These are phyloP conservation scores for Berkeleyomyces rouxiae DNA, from an alignment of 2,329 filamentous ascomycete genomes.

Conservation along the genomic window DNA sequence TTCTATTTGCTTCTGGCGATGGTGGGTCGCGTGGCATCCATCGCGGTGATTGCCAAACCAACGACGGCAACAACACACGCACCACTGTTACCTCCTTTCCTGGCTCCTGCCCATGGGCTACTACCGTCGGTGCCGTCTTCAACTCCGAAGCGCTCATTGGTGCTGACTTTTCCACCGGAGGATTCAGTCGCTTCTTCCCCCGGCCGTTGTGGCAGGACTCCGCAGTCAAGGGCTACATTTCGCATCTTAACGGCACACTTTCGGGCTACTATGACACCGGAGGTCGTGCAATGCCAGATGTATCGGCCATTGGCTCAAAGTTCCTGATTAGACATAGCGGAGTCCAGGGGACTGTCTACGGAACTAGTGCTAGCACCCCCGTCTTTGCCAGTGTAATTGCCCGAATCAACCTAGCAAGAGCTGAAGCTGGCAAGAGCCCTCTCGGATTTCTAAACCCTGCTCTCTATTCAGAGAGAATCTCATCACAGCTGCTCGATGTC, in stretches of 20 bases:
- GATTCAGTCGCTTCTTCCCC: constrained; percentile 35
- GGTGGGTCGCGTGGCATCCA: constrained; percentile 29
- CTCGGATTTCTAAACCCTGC: constrained; percentile 38
- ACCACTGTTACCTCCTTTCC: constrained; percentile 48
- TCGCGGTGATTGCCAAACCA: constrained; percentile 36
- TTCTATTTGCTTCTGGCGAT: constrained; percentile 36
- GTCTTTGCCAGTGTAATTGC: constrained; percentile 38
- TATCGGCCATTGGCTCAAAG: constrained; percentile 39
- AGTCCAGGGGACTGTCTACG: constrained; percentile 19
- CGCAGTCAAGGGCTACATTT: constrained; percentile 26
- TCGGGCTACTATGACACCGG: constrained; percentile 27
- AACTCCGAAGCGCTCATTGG: constrained; percentile 25
- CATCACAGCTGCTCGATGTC: constrained; percentile 26
- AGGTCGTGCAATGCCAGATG: constrained; percentile 34
- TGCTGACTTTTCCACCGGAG: constrained; percentile 32
- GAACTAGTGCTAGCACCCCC: constrained; percentile 37
- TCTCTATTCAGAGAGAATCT: constrained; percentile 27
- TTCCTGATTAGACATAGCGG: constrained; percentile 27
- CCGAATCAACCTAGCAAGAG: constrained; percentile 36
- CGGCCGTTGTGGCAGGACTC: constrained; percentile 30
- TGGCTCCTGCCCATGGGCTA: constrained; percentile 50
- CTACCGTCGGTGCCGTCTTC: constrained; percentile 43
- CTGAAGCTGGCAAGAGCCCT: constrained; percentile 29
- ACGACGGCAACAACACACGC: constrained; percentile 39
- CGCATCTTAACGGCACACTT: constrained; percentile 26